A percentile compares a stretch with the other conserved stretches of the same genome.
phyloP scores from a whole-genome alignment of 768 basidiomycete species.

The Omphalotus guepiniiformis region DNA sequence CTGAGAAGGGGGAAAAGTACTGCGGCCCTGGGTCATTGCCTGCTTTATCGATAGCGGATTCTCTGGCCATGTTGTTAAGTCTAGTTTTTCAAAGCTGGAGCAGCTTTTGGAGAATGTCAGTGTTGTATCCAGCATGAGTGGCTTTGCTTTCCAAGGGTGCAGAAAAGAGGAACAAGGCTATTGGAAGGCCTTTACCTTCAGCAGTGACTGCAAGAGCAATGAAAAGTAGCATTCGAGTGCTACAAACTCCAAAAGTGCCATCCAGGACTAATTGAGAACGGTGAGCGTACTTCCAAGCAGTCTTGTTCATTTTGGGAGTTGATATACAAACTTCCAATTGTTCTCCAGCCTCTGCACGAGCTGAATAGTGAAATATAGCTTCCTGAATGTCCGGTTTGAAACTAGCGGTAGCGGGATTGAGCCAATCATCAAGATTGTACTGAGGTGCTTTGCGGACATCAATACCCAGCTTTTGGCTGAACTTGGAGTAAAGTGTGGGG shows the following conservation, averaged over 20 bases:
- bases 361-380: slow-evolving; percentile 23
- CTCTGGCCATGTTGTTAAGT: slow-evolving; percentile 7
- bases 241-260: slow-evolving; percentile 19
- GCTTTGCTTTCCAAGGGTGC: slow-evolving; percentile 22
- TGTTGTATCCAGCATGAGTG: slow-evolving; percentile 26
- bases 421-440: slow-evolving; percentile 14
- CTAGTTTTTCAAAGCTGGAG: slow-evolving; percentile 22
- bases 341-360: slow-evolving; percentile 16
- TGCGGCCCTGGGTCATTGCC: no score
- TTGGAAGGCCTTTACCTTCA: slow-evolving; percentile 22
- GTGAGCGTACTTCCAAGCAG: slow-evolving; percentile 18
- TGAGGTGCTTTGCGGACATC: background rate
- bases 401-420: slow-evolving; percentile 1
- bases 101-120: slow-evolving; percentile 17
- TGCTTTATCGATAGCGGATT: background rate
- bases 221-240: slow-evolving; percentile 22
- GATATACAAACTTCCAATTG: slow-evolving; percentile 28
- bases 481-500: slow-evolving; percentile 16
- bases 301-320: slow-evolving; percentile 21
- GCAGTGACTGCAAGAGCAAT: slow-evolving; percentile 27
- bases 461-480: background rate
- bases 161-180: slow-evolving; percentile 30
- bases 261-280: slow-evolving; percentile 15
- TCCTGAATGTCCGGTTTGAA: background rate
- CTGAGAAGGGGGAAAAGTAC: slow-evolving; percentile 21